Base-by-base conservation (phyloP, 106 monocot species). In the Allium cepa region DNA sequence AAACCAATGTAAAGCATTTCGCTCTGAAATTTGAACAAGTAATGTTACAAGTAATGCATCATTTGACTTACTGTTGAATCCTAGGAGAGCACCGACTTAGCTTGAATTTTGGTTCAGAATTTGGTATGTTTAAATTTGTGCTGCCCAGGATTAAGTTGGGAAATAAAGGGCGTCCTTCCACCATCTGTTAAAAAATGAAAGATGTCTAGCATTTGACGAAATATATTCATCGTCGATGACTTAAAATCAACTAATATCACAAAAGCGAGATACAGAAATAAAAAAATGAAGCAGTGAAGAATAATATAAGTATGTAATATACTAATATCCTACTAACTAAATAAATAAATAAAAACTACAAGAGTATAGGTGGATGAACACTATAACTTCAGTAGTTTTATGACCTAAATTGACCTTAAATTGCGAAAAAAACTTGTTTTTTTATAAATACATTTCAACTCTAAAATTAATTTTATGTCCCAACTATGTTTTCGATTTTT, bases 31-130 rank as follows among this genome's bases (percentile, higher is more conserved):
- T 16, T 10, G 48, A 13, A 15, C 8, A n/a, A 7, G 22, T 49
- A 36, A 67, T 9, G 9, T 4, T 67, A n/a, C 15, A 50, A 46
- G 9, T 17, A 15, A 14, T 9, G 1, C 10, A 12, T 50, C 6
- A 49, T 55, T 55, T 55, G 53, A 55, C 71, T 61, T 50, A 71
- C 71, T 60, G 60, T 71, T 71, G 71, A 11, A 71, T 71, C 53
- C 71, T 60, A 50, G 61, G 27, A 28, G 71, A 50, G 50, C 71
- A 71, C 17, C 71, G 59, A 10, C 61, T 62, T 2, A 71, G 61
- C 61, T 51, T 71, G n/a, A 71, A 71, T 50, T 61, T 71, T 17
- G 71, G 60, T 49, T 71, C 71, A 49, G 46, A 60, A 61, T 49
- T 61, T 1, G 13, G 12, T 50, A 51, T 9, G 11, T 50, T 61